Conservation (phyloP, 2,329 filamentous ascomycete species). For the Neonectria faginata region DNA sequence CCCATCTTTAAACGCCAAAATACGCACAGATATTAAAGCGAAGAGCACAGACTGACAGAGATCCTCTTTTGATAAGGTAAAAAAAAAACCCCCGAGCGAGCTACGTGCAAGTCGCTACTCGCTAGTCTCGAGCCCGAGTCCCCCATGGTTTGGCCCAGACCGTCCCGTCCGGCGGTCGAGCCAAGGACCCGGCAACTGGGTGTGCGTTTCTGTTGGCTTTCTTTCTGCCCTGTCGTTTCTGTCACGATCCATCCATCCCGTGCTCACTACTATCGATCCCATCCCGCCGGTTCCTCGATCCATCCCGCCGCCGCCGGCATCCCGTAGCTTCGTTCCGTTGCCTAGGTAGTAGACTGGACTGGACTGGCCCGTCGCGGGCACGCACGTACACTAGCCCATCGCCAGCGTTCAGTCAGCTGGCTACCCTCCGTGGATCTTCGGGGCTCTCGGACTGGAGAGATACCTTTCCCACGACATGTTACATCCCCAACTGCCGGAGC, state of each 20-base stretch:
- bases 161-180: constrained; percentile 10
- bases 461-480: not conserved
- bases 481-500: not conserved
- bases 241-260: not conserved
- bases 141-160: not conserved
- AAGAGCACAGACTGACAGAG: constrained; percentile 17
- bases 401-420: not conserved
- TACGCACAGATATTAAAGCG: not conserved
- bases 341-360: too few relatives aligned
- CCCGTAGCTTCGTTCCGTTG: not conserved
- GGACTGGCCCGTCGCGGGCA: too few relatives aligned
- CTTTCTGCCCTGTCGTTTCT: not conserved
- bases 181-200: constrained; percentile 19
- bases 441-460: not conserved
- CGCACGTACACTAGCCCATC: not conserved
- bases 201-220: not conserved
- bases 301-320: constrained; percentile 10
- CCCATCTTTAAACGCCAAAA: not conserved
- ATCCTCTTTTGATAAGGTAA: constrained; percentile 1
- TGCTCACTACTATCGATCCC: not conserved
- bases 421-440: not conserved
- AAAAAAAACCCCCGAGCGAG: not conserved
- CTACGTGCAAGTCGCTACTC: not conserved
- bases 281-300: not conserved
- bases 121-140: constrained; percentile 1